Evolutionary conservation across 1,284 basidiomycete genomes (phyloP).

Genomic region (Sparassis latifolia): DNA sequence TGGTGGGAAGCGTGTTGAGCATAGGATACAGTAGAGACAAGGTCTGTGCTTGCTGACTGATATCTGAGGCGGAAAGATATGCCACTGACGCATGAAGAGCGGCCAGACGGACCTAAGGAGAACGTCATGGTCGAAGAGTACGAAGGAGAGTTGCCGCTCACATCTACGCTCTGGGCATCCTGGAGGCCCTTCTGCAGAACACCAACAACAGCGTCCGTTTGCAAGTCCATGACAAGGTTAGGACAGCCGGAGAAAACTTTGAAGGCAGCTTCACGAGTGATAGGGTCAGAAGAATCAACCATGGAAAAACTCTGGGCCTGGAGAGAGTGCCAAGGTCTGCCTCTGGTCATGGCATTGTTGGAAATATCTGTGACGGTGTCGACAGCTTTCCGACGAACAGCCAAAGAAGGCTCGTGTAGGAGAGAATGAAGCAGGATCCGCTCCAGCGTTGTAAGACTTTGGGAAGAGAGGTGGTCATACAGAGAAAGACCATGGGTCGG

Average conservation of each 20-base stretch:
- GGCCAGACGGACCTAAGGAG: conserved; percentile 46
- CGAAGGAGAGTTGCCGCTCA: conserved; percentile 24
- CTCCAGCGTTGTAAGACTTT: conserved; percentile 60
- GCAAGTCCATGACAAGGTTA: conserved; percentile 66
- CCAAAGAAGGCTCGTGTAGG: conserved; percentile 45
- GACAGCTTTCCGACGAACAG: conserved; percentile 62
- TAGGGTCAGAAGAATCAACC: conserved; percentile 39
- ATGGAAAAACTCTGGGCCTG: conserved; percentile 65
- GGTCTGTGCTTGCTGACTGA: conserved; percentile 49
- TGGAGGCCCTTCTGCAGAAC: conserved; percentile 61
- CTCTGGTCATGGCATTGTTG: conserved; percentile 63
- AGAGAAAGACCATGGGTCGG: conserved; percentile 36
- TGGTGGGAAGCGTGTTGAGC: conserved; percentile 55
- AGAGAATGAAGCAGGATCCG: conserved; percentile 64
- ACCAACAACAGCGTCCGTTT: conserved; percentile 55
- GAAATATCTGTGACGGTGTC: conserved; percentile 71
- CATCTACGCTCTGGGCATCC: conserved; percentile 56
- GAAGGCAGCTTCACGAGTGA: conserved; percentile 51
- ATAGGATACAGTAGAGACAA: conserved; percentile 56
- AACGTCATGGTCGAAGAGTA: neutral
- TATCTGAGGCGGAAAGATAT: conserved; percentile 53
- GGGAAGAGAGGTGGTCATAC: conserved; percentile 67
- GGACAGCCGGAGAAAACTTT: conserved; percentile 63
- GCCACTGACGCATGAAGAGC: conserved; percentile 57
- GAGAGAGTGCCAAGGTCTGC: conserved; percentile 72